A percentile compares a stretch with the other conserved stretches of the same genome.
Evolutionary conservation across 805 yeast species (phyloP).

Genomic region (Kodamaea laetipori): DNA sequence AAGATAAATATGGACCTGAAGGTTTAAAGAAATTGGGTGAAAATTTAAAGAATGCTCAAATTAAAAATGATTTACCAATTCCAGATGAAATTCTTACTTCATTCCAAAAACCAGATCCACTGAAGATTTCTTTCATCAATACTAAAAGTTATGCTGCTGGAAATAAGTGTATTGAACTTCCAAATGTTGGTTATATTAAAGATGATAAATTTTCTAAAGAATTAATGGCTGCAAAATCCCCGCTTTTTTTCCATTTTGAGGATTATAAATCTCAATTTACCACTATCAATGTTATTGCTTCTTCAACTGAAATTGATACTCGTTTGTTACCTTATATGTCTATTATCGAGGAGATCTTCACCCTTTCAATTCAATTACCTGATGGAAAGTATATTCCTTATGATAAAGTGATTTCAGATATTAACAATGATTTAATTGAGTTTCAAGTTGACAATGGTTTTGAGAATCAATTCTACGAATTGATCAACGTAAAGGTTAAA

Average conservation of each 20-base stretch:
- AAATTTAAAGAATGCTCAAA: slow-evolving; percentile 62
- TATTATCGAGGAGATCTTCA: slow-evolving; percentile 63
- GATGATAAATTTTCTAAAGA: slow-evolving; percentile 24
- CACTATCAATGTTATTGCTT: slow-evolving; percentile 61
- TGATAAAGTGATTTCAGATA: slow-evolving; percentile 72
- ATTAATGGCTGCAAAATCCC: slow-evolving; percentile 10
- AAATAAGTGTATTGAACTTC: slow-evolving; percentile 14
- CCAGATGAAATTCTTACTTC: slow-evolving; percentile 64
- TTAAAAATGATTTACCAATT: slow-evolving; percentile 70
- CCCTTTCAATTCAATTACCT: slow-evolving; percentile 67
- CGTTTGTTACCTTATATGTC: slow-evolving; percentile 64
- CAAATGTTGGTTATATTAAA: slow-evolving; percentile 26
- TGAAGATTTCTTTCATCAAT: slow-evolving; percentile 68
- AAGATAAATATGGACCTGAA: slow-evolving; percentile 52
- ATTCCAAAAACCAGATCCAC: slow-evolving; percentile 75
- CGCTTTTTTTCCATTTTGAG: slow-evolving; percentile 72
- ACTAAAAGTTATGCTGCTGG: slow-evolving; percentile 69
- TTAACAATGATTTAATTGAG: slow-evolving; percentile 74
- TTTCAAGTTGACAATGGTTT: slow-evolving; percentile 58
- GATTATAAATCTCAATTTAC: slow-evolving; percentile 78
- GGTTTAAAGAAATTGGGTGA: slow-evolving; percentile 58
- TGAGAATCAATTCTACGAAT: slow-evolving; percentile 64
- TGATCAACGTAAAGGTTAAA: slow-evolving; percentile 60
- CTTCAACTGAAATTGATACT: slow-evolving; percentile 54
- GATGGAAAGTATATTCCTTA: slow-evolving; percentile 62